Percentiles rank a stretch among this genome's conserved stretches.
Conservation (phyloP, 441 rosid species). For the Flueggea neowawraea region DNA sequence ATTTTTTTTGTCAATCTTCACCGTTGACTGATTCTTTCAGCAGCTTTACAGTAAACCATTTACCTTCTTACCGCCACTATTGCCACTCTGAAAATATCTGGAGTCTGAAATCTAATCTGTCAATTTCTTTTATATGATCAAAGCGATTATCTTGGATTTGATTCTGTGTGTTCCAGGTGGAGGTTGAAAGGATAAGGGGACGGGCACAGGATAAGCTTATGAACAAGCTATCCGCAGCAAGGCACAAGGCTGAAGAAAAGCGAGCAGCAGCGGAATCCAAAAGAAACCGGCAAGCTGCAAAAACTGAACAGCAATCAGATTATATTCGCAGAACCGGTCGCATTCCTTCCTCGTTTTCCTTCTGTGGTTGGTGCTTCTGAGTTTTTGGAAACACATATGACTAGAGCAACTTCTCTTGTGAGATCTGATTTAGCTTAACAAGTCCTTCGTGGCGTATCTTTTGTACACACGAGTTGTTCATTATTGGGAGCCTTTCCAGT, state of each 20-base stretch:
- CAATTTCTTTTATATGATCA: background rate
- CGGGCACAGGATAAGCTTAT: constrained; percentile 75
- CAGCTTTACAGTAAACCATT: too few relatives aligned
- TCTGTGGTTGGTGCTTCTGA: constrained; percentile 66
- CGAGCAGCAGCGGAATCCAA: constrained; percentile 66
- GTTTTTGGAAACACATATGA: background rate
- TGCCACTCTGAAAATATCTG: too few relatives aligned
- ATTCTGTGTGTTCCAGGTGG: constrained; percentile 44
- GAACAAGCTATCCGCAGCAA: constrained; percentile 68
- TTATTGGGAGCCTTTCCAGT: background rate
- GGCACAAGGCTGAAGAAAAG: constrained; percentile 78
- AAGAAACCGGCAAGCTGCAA: constrained; percentile 48
- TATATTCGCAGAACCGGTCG: constrained; percentile 64
- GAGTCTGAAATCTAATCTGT: background rate
- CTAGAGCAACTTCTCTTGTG: background rate
- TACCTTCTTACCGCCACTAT: too few relatives aligned
- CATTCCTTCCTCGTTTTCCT: constrained; percentile 42
- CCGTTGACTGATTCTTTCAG: too few relatives aligned
- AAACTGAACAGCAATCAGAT: constrained; percentile 61
- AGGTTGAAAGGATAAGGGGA: constrained; percentile 79
- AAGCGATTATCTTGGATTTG: background rate
- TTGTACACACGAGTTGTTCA: background rate
- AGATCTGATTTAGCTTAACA: too few relatives aligned
- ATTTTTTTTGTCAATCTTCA: too few relatives aligned
- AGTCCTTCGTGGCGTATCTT: background rate